Base-by-base conservation (phyloP, 75 land plant genomes). In the Cryptomeria japonica region DNA sequence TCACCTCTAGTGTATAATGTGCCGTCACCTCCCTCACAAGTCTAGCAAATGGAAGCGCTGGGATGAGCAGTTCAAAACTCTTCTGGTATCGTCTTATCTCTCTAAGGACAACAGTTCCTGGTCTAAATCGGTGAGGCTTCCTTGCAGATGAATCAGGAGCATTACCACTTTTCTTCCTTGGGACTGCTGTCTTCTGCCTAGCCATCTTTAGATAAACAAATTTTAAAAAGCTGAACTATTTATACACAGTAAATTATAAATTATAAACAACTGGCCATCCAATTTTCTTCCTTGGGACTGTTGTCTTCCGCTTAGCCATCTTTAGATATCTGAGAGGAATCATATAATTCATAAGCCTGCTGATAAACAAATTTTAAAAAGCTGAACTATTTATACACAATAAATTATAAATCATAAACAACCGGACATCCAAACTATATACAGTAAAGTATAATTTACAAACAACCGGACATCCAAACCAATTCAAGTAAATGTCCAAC, bases 81-180 rank as follows among this genome's bases (percentile, higher is more conserved):
- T 94, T 97, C 90, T 97, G 98, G 42, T 89, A 91, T n/a, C 83
- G 86, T 13, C 96, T 90, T 46, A 97, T 97, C 89, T 96, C 98
- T 14, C 90, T 83, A 16, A 96, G 91, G 37, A 96, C 98, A 80
- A 89, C 92, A 1, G 96, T 93, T 37, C 98, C 98, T 10, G 95
- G 94, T 83, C 87, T 91, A 88, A 16, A 89, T 31, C 95, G 88
- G 32, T 86, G 91, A 19, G 90, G 86, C 84, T 84, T 87, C 73
- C 89, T 73, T 10, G 2, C 64, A 70, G 73, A n/a, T 5, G 46
- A 44, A 44, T 44, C 46, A 44, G 46, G 46, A 49, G 12, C 12
- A 49, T 0, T 49, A 49, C 9, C 76, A n/a, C 34, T 72, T 28
- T 34, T 72, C 36, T 72, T 72, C 34, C 9, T 68, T 68, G 72